Evolutionary conservation across 176 grass and related monocot genomes (phyloP).

Genomic region (Eleusine indica): DNA sequence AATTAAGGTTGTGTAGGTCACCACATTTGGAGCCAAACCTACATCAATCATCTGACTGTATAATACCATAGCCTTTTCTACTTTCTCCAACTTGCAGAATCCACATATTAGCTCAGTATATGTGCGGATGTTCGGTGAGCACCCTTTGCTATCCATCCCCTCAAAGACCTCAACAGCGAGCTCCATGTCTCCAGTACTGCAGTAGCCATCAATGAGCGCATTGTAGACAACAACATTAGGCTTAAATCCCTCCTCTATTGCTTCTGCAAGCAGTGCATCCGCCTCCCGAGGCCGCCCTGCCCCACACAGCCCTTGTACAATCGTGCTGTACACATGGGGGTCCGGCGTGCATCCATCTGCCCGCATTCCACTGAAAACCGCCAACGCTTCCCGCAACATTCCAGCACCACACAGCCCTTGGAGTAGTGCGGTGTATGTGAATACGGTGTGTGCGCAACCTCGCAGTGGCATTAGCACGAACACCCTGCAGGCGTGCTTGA

Average conservation of each 20-base stretch:
- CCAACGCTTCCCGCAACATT: conserved; percentile 57
- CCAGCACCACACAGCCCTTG: conserved; percentile 64
- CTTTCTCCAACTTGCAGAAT: conserved; percentile 65
- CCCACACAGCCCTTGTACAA: conserved; percentile 80
- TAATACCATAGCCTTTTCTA: conserved; percentile 76
- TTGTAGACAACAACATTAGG: conserved; percentile 83
- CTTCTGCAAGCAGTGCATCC: conserved; percentile 56
- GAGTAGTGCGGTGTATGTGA: conserved; percentile 71
- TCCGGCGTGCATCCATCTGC: conserved; percentile 53
- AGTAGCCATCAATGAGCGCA: conserved; percentile 82
- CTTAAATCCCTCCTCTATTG: conserved; percentile 48
- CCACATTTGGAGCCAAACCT: conserved; percentile 61
- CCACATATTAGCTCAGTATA: conserved; percentile 79
- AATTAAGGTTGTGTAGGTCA: conserved; percentile 79
- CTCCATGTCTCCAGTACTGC: conserved; percentile 61
- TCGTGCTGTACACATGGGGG: conserved; percentile 60
- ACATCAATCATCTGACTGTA: conserved; percentile 67
- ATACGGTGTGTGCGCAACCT: conserved; percentile 55
- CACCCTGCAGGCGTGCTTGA: conserved; percentile 59
- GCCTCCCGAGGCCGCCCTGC: conserved; percentile 60
- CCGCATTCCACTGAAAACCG: conserved; percentile 57
- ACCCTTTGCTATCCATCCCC: conserved; percentile 57
- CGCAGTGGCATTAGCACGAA: conserved; percentile 90
- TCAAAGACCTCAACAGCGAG: conserved; percentile 52
- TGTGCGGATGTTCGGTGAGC: conserved; percentile 56